phyloP scores from a whole-genome alignment of 441 rosid genomes.

The Pelargonium australe region DNA sequence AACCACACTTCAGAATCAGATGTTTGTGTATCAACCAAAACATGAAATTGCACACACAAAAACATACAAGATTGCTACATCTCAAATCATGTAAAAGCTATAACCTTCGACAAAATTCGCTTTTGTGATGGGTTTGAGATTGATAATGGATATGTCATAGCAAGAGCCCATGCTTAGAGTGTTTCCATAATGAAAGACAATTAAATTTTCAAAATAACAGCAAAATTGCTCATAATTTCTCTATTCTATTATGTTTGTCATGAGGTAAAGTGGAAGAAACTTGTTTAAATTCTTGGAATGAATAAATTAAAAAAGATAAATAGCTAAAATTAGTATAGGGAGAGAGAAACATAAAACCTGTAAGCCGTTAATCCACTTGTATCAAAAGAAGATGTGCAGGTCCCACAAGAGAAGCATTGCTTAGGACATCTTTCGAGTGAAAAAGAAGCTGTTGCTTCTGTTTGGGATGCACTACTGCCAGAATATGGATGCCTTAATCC shows the following conservation, averaged over 20 bases:
- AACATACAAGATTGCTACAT: neutral
- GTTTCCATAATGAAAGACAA: no score
- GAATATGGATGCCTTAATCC: slow-evolving; percentile 56
- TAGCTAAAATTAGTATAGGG: neutral
- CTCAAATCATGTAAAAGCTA: neutral
- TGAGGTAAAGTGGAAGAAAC: no score
- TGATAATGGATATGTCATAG: no score
- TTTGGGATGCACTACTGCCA: slow-evolving; percentile 24
- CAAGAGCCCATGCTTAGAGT: no score
- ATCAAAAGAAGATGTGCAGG: slow-evolving; percentile 65
- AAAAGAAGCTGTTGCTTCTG: slow-evolving; percentile 56
- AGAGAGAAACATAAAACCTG: slow-evolving; percentile 44
- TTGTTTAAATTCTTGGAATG: no score
- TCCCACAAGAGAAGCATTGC: slow-evolving; percentile 78
- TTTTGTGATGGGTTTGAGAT: no score
- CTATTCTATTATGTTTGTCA: no score
- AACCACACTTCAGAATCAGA: slow-evolving; percentile 2
- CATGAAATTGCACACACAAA: neutral
- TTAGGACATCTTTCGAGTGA: slow-evolving; percentile 89
- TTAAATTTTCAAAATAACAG: no score
- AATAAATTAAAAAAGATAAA: slow-evolving; percentile 8
- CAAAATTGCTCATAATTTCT: no score
- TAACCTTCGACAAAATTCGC: no score
- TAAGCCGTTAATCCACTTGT: slow-evolving; percentile 87
- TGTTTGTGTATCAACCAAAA: neutral